Base-by-base conservation (phyloP, 106 monocot genomes). In the Hemerocallis citrina region DNA sequence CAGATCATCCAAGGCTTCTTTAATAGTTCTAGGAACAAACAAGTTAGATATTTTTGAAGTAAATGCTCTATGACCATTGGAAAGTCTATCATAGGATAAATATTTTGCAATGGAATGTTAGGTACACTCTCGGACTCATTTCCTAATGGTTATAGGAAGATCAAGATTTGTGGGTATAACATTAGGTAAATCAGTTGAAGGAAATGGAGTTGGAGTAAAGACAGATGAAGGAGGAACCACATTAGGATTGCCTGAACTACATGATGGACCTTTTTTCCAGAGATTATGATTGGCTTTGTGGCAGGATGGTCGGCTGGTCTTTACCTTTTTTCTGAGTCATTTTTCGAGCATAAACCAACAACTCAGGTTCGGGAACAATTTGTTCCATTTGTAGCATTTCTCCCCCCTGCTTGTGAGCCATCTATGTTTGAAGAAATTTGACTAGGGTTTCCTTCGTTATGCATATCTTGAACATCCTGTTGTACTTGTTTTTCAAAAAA, bases 11-110 rank as follows among this genome's bases (percentile, higher is more conserved):
- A 39, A 16, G 14, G 59, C 36, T 59, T 59, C 59, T 17, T 59
- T 13, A 36, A 59, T 38, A 14, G 35, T 59, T 59, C 35, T 59
- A 7, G 37, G 37, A 38, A 59, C 38, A 38, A 59, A 37, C 37
- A 59, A 59, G 59, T 59, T 4, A 19, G 59, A 59, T 3, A 37
- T 38, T 6, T 59, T 59, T 7, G 59, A 37, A 8, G 35, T 59
- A 36, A 59, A 38, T 3, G 59, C 34, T 9, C 36, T 37, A 59
- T 23, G 59, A 17, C n/a, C 38, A 5, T 23, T 10, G 7, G 36
- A 59, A 22, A 35, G 34, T 39, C 38, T 59, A 19, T 19, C 21
- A 21, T 21, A 59, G 12, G 59, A 59, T 3, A 59, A 7, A 14
- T 36, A 59, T 37, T 37, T 59, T 2, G 59, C 12, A 36, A 59